Conservation (phyloP, 352 stramenopile genomes). For the Halophytophthora polymorphica region DNA sequence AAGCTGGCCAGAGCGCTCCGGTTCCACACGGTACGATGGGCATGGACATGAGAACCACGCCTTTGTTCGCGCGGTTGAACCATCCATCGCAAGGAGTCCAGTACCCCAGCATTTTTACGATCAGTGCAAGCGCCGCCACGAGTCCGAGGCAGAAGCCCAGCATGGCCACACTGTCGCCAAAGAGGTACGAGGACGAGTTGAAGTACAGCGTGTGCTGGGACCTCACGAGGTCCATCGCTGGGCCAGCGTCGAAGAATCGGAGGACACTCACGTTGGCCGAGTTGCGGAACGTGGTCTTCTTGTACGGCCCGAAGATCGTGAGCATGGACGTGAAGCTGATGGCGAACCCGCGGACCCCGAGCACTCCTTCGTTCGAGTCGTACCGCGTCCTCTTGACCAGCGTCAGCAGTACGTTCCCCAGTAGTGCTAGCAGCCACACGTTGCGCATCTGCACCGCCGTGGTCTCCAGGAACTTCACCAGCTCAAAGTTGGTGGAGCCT, state of each 20-base stretch:
- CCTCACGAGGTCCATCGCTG: conserved; percentile 13
- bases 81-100: conserved; percentile 7
- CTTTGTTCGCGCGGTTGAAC: conserved; percentile 2
- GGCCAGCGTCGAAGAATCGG: conserved; percentile 6
- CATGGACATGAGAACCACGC: conserved; percentile 10
- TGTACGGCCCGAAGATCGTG: conserved; percentile 36
- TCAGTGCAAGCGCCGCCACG: conserved; percentile 1
- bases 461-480: conserved; percentile 25
- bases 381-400: conserved; percentile 6
- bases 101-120: conserved; percentile 7
- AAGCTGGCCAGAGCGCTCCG: conserved; percentile 17
- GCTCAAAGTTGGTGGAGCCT: conserved; percentile 16
- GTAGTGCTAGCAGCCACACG: conserved; percentile 38
- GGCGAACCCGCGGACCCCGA: conserved; percentile 28
- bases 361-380: conserved; percentile 15
- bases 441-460: conserved; percentile 43
- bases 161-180: conserved; percentile 9
- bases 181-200: conserved; percentile 19
- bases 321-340: conserved; percentile 36
- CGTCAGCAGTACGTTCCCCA: conserved; percentile 24
- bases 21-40: conserved; percentile 12
- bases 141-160: conserved; percentile 11
- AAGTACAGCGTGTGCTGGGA: conserved; percentile 14
- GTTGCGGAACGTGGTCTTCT: conserved; percentile 12
- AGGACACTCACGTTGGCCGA: conserved; percentile 15